phyloP scores from a whole-genome alignment of 441 rosid species.

The Populus hybrid region DNA sequence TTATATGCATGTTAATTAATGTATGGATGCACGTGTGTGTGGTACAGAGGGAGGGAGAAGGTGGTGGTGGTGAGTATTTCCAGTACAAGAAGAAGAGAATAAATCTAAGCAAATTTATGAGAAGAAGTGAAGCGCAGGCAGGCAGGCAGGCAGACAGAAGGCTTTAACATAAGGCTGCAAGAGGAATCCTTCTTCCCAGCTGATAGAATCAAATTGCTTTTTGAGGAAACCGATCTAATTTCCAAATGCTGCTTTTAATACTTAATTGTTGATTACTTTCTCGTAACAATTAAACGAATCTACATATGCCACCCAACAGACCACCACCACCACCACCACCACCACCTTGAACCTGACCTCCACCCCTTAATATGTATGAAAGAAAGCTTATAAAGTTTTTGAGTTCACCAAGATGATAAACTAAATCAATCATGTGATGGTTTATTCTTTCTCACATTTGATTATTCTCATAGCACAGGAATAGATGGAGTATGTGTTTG shows the following conservation, averaged over 20 bases:
- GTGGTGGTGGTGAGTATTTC: not conserved
- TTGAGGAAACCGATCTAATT: constrained; percentile 23
- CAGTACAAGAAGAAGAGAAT: constrained; percentile 1
- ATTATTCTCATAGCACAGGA: not conserved
- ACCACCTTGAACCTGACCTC: constrained; percentile 4
- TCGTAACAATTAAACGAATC: constrained; percentile 19
- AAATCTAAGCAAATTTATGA: not conserved
- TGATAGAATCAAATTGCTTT: constrained; percentile 35
- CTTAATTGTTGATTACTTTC: constrained; percentile 30
- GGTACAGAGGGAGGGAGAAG: not conserved
- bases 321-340: not conserved
- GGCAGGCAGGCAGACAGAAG: not conserved
- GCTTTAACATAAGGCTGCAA: constrained; percentile 44
- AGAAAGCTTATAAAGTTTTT: not conserved
- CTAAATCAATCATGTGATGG: not conserved
- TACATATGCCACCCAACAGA: constrained; percentile 32
- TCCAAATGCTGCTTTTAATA: constrained; percentile 33
- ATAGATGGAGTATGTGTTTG: not conserved
- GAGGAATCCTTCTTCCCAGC: constrained; percentile 31
- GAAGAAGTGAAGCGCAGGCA: constrained; percentile 17
- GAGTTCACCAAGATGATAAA: constrained; percentile 10
- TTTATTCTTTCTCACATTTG: not conserved
- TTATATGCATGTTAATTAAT: too few relatives aligned
- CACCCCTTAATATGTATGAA: not conserved
- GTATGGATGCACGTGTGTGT: not conserved